These are phyloP conservation scores for Aquanectria penicillioides DNA, from an alignment of 2,329 filamentous ascomycete species.

Conservation along the genomic window DNA sequence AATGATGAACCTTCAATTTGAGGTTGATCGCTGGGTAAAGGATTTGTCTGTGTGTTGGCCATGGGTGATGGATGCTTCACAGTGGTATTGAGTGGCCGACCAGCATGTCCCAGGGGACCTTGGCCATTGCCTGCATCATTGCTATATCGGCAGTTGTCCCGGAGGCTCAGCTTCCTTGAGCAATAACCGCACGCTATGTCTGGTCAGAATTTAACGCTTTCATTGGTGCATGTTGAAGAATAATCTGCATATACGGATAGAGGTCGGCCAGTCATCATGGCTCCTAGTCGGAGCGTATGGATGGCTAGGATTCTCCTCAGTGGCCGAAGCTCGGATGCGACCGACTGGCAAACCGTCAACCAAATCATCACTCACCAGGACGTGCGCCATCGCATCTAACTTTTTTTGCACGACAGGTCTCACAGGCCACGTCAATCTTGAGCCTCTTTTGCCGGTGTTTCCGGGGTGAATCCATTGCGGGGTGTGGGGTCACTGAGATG, in stretches of 20 bases:
- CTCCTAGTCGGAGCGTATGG: too few species aligned
- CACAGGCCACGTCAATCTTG: conserved; percentile 56
- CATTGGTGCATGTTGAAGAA: background rate
- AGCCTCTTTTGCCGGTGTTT: conserved; percentile 46
- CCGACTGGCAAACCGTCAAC: too few species aligned
- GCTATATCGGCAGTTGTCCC: conserved; percentile 44
- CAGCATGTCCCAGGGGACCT: background rate
- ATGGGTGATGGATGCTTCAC: background rate
- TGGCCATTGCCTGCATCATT: conserved; percentile 7
- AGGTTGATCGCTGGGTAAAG: background rate
- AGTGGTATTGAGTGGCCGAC: background rate
- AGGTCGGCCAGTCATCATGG: too few species aligned
- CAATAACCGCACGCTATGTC: conserved; percentile 46
- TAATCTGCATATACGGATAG: background rate
- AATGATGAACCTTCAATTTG: background rate
- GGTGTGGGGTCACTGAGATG: conserved; percentile 3
- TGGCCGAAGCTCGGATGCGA: too few species aligned
- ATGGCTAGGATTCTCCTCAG: too few species aligned
- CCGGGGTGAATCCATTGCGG: conserved; percentile 20
- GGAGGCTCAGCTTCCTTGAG: conserved; percentile 41
- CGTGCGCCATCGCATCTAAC: conserved; percentile 54
- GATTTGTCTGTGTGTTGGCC: background rate
- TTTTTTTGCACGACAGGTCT: conserved; percentile 53
- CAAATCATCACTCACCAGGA: conserved; percentile 46
- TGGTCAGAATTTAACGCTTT: background rate